phyloP scores from a whole-genome alignment of 352 stramenopile species.

The Globisporangium ultimum region DNA sequence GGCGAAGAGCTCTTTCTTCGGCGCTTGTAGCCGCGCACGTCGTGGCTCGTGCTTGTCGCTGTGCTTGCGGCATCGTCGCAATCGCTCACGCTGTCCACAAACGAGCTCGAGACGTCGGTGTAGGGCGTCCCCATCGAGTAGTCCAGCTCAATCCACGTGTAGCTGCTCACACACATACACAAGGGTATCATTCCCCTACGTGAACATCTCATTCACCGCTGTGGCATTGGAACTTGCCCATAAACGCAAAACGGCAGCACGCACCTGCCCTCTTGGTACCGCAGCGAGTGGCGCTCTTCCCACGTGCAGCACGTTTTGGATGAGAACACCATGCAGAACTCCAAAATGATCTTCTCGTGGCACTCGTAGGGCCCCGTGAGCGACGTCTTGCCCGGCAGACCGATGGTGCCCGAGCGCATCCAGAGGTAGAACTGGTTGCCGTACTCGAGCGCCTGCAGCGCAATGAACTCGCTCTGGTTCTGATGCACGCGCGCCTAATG shows the following conservation, averaged over 20 bases:
- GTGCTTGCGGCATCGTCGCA: slow-evolving; percentile 22
- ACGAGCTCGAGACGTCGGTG: slow-evolving; percentile 31
- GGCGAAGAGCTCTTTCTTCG: slow-evolving; percentile 1
- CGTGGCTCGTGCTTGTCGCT: slow-evolving; percentile 18
- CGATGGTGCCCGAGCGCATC: slow-evolving; percentile 42
- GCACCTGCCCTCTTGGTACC: slow-evolving; percentile 47
- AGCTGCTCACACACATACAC: slow-evolving; percentile 27
- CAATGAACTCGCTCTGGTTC: slow-evolving; percentile 66
- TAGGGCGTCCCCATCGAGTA: slow-evolving; percentile 48
- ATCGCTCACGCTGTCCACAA: slow-evolving; percentile 14
- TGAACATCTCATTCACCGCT: not conserved
- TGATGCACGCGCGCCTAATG: slow-evolving; percentile 51
- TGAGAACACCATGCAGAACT: slow-evolving; percentile 49
- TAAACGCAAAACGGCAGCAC: not conserved
- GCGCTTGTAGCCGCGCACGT: slow-evolving; percentile 14
- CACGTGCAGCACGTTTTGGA: slow-evolving; percentile 52
- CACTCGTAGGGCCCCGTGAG: slow-evolving; percentile 38
- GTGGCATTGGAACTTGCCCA: no score
- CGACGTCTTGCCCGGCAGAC: slow-evolving; percentile 37
- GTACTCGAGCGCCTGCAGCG: slow-evolving; percentile 53
- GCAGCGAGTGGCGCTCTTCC: slow-evolving; percentile 46
- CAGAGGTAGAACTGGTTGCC: slow-evolving; percentile 51
- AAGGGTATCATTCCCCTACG: slow-evolving; percentile 1
- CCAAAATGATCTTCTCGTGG: slow-evolving; percentile 30
- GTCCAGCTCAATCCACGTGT: slow-evolving; percentile 68